Evolutionary conservation across 441 rosid genomes (phyloP), one percentile per base, ranked within the genome.

Genomic region (Erysimum cheiri): DNA sequence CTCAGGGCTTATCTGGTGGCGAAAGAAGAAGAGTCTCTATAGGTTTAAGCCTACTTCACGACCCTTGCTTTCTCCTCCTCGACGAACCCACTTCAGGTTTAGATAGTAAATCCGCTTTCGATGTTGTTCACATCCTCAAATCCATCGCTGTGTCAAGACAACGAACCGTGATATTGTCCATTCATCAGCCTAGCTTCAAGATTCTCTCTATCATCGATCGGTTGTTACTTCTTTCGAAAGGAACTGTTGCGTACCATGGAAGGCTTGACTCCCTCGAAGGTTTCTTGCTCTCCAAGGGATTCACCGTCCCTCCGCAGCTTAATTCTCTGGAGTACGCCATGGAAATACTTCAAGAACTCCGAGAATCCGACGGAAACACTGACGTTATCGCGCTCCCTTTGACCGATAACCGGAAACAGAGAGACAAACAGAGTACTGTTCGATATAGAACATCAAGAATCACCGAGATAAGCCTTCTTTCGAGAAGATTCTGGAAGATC

Each of bases 41-140:
- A 26, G 98, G 98, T 17, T 78, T 93, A 10, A 85, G 91, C 74
- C 85, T 93, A 37, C 87, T 93, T 58, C 96, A 93, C 15, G 96
- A 93, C 66, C 98, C 96, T 22, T 85, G 80, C 2, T 87, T 93
- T 22, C 74, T 91, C 22, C 89, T 93, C 39, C 97, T 93, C 1
- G 98, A 93, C 8, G 96, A 93, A 68, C 98, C 97, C 43, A 93
- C 98, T 74, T 91, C 97, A 0, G 92, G 96, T 2, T 86, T 93
- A 14, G 98, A 91, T 43, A 91, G 95, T 64, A 88, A 82, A 50
- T 93, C 98, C 0, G 97, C 98, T 43, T 83, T 80, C 35, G 89
- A 88, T 36, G 94, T 93, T 4, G 76, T 91, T 31, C 82, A 85
- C 63, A 88, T 82, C 31, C 79, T 93, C 26, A 88, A 85, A 69